phyloP scores from a whole-genome alignment of 2,329 filamentous ascomycete genomes.

The Grosmannia clavigera region DNA sequence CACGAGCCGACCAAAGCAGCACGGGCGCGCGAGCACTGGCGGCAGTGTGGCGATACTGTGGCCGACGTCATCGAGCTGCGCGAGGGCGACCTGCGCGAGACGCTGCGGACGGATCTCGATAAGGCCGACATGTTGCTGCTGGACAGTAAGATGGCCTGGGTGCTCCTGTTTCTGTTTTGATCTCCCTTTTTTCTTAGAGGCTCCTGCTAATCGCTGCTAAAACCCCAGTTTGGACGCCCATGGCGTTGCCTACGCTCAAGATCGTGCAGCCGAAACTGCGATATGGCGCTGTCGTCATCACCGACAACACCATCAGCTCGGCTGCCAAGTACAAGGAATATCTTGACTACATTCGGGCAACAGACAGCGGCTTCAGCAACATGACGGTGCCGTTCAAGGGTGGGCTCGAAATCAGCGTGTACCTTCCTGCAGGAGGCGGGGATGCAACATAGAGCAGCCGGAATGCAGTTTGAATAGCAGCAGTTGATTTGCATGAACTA shows the following conservation, averaged over 20 bases:
- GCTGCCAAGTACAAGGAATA: constrained; percentile 25
- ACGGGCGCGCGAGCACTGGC: constrained; percentile 41
- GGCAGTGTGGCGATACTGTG: constrained; percentile 33
- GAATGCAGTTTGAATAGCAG: no score
- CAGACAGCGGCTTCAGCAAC: constrained; percentile 27
- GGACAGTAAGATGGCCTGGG: constrained; percentile 37
- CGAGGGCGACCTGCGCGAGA: constrained; percentile 45
- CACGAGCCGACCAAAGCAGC: constrained; percentile 41
- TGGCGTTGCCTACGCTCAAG: constrained; percentile 24
- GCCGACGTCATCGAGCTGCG: constrained; percentile 40
- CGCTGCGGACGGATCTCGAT: constrained; percentile 32
- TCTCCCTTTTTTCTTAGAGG: not conserved
- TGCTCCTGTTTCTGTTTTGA: not conserved
- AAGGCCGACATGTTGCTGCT: constrained; percentile 45
- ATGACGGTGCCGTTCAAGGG: constrained; percentile 13
- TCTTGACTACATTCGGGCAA: constrained; percentile 24
- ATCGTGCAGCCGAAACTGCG: constrained; percentile 20
- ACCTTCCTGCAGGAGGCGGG: not conserved
- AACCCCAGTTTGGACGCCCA: constrained; percentile 16
- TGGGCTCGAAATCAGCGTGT: constrained; percentile 15
- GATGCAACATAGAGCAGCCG: not conserved
- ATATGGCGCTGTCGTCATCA: constrained; percentile 27
- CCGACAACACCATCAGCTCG: constrained; percentile 26
- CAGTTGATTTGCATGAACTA: not conserved
- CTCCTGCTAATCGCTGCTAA: not conserved